These are phyloP conservation scores for Diutina siamensis DNA, from an alignment of 1,139 yeast species.

Conservation along the genomic window DNA sequence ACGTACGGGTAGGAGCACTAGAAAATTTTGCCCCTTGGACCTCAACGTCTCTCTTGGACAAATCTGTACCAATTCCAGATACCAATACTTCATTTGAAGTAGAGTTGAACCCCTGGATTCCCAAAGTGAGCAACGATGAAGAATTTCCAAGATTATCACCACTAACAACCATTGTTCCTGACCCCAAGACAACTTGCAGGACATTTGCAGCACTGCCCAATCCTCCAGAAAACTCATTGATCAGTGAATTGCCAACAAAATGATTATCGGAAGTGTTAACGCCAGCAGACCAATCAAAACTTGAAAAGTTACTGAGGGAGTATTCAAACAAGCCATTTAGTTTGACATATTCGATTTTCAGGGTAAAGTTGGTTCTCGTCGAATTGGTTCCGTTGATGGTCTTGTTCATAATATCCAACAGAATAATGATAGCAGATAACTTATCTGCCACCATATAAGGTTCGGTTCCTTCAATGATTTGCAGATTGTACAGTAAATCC, in stretches of 20 bases:
- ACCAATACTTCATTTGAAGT: constrained; percentile 9
- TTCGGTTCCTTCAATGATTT: constrained; percentile 7
- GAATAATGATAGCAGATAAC: constrained; percentile 42
- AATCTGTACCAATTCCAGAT: background rate
- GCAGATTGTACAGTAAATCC: background rate
- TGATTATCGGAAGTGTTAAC: constrained; percentile 14
- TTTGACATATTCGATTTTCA: constrained; percentile 11
- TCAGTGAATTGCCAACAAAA: constrained; percentile 55
- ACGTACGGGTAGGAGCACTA: background rate
- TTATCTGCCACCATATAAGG: constrained; percentile 65
- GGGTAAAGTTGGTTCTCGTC: constrained; percentile 8
- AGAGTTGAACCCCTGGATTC: constrained; percentile 20
- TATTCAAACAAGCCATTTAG: constrained; percentile 79
- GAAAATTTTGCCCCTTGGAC: background rate
- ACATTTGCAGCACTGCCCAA: constrained; percentile 34
- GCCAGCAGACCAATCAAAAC: constrained; percentile 21
- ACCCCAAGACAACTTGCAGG: constrained; percentile 17
- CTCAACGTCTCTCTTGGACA: background rate
- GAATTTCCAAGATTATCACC: constrained; percentile 34
- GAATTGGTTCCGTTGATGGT: constrained; percentile 15
- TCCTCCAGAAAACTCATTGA: constrained; percentile 50
- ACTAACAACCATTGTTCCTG: constrained; percentile 17
- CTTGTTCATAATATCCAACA: constrained; percentile 31
- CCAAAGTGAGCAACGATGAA: constrained; percentile 19
- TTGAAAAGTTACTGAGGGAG: constrained; percentile 56